Evolutionary conservation across 1,139 yeast species (phyloP).

Genomic region (Diutina neorugosa): DNA sequence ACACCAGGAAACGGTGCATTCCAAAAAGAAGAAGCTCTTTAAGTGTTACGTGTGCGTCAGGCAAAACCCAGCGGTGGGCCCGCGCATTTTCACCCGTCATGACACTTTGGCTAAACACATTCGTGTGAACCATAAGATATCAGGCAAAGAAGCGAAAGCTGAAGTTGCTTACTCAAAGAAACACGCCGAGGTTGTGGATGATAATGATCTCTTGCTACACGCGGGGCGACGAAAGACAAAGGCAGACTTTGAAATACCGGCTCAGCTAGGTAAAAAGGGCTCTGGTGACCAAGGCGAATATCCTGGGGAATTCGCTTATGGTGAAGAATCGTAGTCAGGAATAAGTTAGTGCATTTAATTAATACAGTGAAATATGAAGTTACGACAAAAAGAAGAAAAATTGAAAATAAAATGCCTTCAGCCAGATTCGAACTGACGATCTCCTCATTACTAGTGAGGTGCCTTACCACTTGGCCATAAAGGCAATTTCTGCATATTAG

Average conservation of each 20-base stretch:
- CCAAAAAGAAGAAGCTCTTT: constrained; percentile 73
- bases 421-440: constrained; percentile 83
- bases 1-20: constrained; percentile 94
- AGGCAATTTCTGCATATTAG: background rate
- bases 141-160: constrained; percentile 53
- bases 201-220: constrained; percentile 7
- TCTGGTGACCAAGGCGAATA: background rate
- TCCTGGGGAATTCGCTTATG: background rate
- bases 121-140: constrained; percentile 72
- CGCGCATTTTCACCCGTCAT: constrained; percentile 79
- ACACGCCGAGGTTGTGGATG: constrained; percentile 29
- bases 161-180: constrained; percentile 37
- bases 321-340: background rate
- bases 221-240: constrained; percentile 38
- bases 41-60: constrained; percentile 79
- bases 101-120: constrained; percentile 93
- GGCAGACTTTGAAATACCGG: constrained; percentile 26
- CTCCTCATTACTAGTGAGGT: constrained; percentile 88
- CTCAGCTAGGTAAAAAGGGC: background rate
- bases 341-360: too few relatives aligned
- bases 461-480: constrained; percentile 49
- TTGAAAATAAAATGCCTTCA: constrained; percentile 42
- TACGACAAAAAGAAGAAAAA: background rate
- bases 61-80: constrained; percentile 36
- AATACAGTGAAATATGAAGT: background rate